Base-by-base conservation (phyloP, 306 rosid genomes). In the Mimosa pudica region DNA sequence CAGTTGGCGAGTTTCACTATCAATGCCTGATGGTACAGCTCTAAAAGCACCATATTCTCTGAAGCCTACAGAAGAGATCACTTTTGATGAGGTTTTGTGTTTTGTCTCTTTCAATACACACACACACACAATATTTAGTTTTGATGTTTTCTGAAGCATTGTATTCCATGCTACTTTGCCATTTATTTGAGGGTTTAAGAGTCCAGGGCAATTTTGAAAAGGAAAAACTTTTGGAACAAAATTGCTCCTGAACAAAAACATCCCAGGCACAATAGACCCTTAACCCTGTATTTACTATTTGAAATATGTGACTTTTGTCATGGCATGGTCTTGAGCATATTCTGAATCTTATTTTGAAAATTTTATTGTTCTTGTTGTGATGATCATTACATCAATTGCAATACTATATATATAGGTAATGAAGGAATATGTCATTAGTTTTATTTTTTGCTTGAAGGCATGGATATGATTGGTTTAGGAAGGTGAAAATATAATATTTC, bases 1-100 rank as follows among this genome's bases (percentile, higher is more conserved):
- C 90, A 96, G 99, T 77, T 96, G 99, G 99, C 73, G 80, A 78
- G 18, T 91, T 81, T 70, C 82, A 20, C 77, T 96, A 70, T 85
- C 92, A 78, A 86, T 92, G 93, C 94, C 98, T 16, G 89, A 81
- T 5, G 89, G 86, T 32, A 73, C 85, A 78, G 75, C 11, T 68
- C 78, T 89, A 60, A 85, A 90, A 4, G 81, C 93, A 6, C 98
- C 99, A 3, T 81, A 91, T 87, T 91, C 91, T 75, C 51, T 96
- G 82, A 88, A 81, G 85, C 78, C 13, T 17, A 80, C 89, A 33
- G 88, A 89, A 70, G 94, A 87, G 55, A 84, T 74, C 42, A 70
- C 77, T 77, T 86, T 90, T 74, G 96, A 90, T 67, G 97, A 96
- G 97, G 97, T 90, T 85, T 72, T 48, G 11, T 66, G 0, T 71